Evolutionary conservation across 169 alveolate genomes (phyloP).

Genomic region (Cryptosporidium viatorum): DNA sequence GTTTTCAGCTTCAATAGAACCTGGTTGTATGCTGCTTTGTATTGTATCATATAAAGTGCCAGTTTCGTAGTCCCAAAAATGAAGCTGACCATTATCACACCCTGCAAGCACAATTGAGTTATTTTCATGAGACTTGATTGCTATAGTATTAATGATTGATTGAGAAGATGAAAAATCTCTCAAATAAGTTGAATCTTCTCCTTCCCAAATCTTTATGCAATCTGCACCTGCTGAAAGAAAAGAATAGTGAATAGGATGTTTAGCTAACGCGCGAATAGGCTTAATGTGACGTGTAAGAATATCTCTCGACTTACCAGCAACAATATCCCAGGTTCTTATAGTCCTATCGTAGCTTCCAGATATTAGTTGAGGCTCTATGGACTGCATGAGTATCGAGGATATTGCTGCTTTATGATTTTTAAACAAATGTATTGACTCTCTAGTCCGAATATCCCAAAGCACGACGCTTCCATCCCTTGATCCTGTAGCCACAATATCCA

Average conservation of each 20-base stretch:
- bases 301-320: slow-evolving; percentile 94
- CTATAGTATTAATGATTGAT: slow-evolving; percentile 92
- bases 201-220: slow-evolving; percentile 94
- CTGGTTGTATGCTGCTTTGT: slow-evolving; percentile 92
- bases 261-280: slow-evolving; percentile 93
- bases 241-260: slow-evolving; percentile 96
- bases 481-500: slow-evolving; percentile 96
- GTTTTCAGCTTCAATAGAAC: slow-evolving; percentile 96
- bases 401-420: slow-evolving; percentile 97
- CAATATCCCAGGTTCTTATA: slow-evolving; percentile 96
- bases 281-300: slow-evolving; percentile 98
- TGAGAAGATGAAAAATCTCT: slow-evolving; percentile 89
- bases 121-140: slow-evolving; percentile 89
- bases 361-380: slow-evolving; percentile 95
- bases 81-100: slow-evolving; percentile 95
- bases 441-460: slow-evolving; percentile 99
- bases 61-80: slow-evolving; percentile 97
- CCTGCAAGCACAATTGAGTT: slow-evolving; percentile 93
- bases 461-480: slow-evolving; percentile 98
- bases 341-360: slow-evolving; percentile 96
- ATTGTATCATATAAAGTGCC: slow-evolving; percentile 95
- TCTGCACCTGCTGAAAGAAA: slow-evolving; percentile 98
- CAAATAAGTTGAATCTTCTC: slow-evolving; percentile 87
- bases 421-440: slow-evolving; percentile 91
- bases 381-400: slow-evolving; percentile 90